Conservation (phyloP, 768 basidiomycete species). For the Russula dissimulans region DNA sequence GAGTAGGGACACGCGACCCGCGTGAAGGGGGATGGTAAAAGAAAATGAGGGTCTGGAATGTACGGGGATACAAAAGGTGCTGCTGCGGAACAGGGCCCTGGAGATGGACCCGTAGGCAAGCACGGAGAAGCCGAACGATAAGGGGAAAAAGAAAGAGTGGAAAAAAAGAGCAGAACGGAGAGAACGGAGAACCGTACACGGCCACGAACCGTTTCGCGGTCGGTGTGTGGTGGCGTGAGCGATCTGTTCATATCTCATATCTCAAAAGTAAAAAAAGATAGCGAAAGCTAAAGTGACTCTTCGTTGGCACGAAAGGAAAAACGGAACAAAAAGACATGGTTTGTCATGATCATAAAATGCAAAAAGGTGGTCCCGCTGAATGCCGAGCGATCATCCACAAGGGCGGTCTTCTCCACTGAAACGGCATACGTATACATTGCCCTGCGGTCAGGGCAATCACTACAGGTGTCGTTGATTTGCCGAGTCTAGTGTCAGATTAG, state of each 20-base stretch:
- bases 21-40: background rate
- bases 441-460: background rate
- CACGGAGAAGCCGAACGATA: background rate
- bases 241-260: background rate
- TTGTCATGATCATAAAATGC: background rate
- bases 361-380: background rate
- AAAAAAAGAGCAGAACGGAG: background rate
- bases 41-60: slow-evolving; percentile 7
- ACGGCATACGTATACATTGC: background rate
- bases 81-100: background rate
- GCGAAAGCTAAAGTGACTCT: background rate
- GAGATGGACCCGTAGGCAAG: slow-evolving; percentile 5
- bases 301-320: background rate
- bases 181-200: background rate
- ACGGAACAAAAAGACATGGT: background rate
- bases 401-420: too few species aligned
- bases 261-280: background rate
- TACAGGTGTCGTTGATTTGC: too few species aligned
- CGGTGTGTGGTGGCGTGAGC: background rate
- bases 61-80: background rate
- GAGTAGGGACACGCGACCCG: slow-evolving; percentile 8
- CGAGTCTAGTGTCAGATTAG: background rate
- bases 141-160: background rate
- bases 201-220: slow-evolving; percentile 10
- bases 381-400: background rate